Percentiles rank a stretch among this genome's conserved stretches.
phyloP scores from a whole-genome alignment of 306 rosid genomes.

The Castanea sativa region DNA sequence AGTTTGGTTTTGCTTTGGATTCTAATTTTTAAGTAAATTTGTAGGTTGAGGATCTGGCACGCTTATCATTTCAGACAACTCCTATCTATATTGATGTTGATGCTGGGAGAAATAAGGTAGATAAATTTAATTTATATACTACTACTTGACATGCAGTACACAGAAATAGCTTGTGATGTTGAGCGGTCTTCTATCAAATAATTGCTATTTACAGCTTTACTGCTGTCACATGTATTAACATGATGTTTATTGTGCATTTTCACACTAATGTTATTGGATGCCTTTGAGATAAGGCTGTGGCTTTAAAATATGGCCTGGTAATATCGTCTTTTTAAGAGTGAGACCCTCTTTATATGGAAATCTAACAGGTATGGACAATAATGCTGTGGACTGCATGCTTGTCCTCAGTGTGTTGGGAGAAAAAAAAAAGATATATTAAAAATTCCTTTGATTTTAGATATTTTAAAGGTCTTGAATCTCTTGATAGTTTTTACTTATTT shows the following conservation, averaged over 20 bases:
- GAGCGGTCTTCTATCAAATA: neutral
- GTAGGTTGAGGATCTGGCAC: constrained; percentile 91
- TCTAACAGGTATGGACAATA: neutral
- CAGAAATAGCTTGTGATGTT: neutral
- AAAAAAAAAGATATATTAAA: too few species aligned
- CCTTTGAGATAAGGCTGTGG: neutral
- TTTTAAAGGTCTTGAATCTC: too few species aligned
- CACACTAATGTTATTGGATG: neutral
- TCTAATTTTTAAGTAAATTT: constrained; percentile 5
- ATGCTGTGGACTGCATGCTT: too few species aligned
- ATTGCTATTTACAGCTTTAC: neutral
- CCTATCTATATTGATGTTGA: constrained; percentile 81
- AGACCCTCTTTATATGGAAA: neutral
- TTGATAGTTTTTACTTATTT: too few species aligned
- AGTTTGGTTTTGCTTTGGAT: neutral
- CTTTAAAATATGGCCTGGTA: neutral
- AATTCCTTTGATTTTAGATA: too few species aligned
- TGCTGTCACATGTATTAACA: neutral
- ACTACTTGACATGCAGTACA: neutral
- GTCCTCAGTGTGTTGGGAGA: too few species aligned
- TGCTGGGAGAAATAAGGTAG: constrained; percentile 80
- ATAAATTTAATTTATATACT: neutral
- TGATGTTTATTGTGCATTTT: neutral
- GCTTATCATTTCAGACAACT: constrained; percentile 70
- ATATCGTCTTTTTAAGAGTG: neutral